Percentiles rank a stretch among this genome's conserved stretches.
These are phyloP conservation scores for Curvularia spicifera DNA, from an alignment of 2,329 filamentous ascomycete genomes.

Conservation along the genomic window DNA sequence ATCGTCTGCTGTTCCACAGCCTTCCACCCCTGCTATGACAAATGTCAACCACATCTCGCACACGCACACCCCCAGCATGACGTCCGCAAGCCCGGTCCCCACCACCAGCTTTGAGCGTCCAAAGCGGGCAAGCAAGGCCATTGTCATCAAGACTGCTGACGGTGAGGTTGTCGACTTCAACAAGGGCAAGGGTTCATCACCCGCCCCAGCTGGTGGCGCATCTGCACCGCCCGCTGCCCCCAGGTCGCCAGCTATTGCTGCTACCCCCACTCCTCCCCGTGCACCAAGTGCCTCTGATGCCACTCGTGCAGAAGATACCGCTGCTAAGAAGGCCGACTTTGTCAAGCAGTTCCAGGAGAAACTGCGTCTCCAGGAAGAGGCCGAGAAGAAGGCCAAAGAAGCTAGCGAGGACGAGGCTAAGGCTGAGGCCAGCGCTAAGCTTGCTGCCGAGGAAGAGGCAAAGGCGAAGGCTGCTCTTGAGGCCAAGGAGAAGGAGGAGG, in stretches of 20 bases:
- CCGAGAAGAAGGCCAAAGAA: conserved; percentile 61
- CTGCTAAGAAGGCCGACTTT: conserved; percentile 63
- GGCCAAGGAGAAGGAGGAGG: conserved; percentile 40
- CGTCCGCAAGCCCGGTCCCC: conserved; percentile 65
- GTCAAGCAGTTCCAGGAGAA: conserved; percentile 72
- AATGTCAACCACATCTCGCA: conserved; percentile 54
- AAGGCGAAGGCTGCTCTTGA: conserved; percentile 45
- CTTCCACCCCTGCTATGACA: conserved; percentile 60
- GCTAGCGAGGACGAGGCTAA: conserved; percentile 51
- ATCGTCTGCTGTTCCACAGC: conserved; percentile 65
- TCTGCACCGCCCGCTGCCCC: conserved; percentile 57
- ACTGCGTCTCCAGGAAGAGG: conserved; percentile 60
- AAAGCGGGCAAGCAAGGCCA: conserved; percentile 72
- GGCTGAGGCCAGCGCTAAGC: conserved; percentile 59
- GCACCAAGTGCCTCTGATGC: conserved; percentile 67
- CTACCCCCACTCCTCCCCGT: conserved; percentile 71
- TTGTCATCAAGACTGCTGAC: conserved; percentile 82
- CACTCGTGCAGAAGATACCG: conserved; percentile 70
- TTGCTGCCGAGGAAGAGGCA: conserved; percentile 55
- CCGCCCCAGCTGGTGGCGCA: conserved; percentile 47
- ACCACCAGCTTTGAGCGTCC: conserved; percentile 68
- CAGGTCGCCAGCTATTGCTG: conserved; percentile 69
- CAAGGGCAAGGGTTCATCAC: conserved; percentile 50
- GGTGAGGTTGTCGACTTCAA: conserved; percentile 76
- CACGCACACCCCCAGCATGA: conserved; percentile 62